A percentile compares a stretch with the other conserved stretches of the same genome.
These are phyloP conservation scores for Pseudogymnoascus sp. DNA, from an alignment of 2,329 filamentous ascomycete genomes.

Conservation along the genomic window DNA sequence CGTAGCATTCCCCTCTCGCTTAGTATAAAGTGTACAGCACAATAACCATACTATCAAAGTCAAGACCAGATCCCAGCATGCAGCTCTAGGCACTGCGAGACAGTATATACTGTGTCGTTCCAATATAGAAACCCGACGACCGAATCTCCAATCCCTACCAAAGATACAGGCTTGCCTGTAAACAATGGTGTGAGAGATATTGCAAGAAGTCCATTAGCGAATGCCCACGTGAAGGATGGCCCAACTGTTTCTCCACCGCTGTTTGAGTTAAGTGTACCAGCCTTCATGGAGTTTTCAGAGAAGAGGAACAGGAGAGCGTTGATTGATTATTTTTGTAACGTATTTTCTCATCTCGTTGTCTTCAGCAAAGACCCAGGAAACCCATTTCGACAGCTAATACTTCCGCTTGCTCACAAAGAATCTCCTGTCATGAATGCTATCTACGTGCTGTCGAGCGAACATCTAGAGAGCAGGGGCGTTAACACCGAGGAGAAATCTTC, in stretches of 20 bases:
- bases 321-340: constrained; percentile 57
- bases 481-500: constrained; percentile 47
- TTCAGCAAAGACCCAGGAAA: constrained; percentile 57
- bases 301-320: constrained; percentile 47
- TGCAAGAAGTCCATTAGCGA: not conserved
- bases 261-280: constrained; percentile 45
- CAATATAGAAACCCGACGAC: no score
- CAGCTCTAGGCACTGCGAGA: no score
- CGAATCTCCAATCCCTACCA: no score
- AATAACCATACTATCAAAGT: no score
- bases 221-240: not conserved
- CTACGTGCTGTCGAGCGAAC: constrained; percentile 75
- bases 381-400: constrained; percentile 54
- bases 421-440: constrained; percentile 70
- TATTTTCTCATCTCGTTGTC: constrained; percentile 57
- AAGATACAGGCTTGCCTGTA: not conserved
- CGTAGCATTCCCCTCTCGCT: no score
- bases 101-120: no score
- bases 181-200: not conserved
- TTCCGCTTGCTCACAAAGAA: constrained; percentile 51
- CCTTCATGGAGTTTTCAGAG: constrained; percentile 51
- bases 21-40: no score
- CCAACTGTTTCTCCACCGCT: constrained; percentile 19
- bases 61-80: no score
- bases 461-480: constrained; percentile 61